Evolutionary conservation across 2,329 filamentous ascomycete genomes (phyloP), one percentile per base, ranked within the genome.

Genomic region (Alternaria gaisen): DNA sequence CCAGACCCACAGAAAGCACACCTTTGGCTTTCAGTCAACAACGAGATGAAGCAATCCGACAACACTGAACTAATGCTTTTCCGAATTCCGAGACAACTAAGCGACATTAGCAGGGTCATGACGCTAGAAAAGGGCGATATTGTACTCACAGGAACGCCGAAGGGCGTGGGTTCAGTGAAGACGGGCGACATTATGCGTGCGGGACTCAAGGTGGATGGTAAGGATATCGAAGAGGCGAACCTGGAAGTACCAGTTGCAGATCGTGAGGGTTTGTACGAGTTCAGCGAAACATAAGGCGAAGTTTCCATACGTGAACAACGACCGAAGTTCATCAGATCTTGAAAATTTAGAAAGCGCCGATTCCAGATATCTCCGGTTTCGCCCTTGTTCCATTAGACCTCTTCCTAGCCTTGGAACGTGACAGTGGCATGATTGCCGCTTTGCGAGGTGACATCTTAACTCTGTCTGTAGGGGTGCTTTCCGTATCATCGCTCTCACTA

Each of bases 41-140:
- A 88, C 66, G 83, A 91, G 78, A 82, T 88, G 70, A 89, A 87
- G 77, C 95, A 99, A 83, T 84, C 87, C 46, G 95, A 97, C 79
- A 95, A 88, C 53, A 97, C 95, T n/a, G 89, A 91, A 70, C 83
- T 98, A 74, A 97, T 99, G 92, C 86, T 99, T 60, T 97, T 97
- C 85, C 86, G 87, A 59, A 95, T 99, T 73, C 94, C 94, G 22
- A 85, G 92, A 69, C 89, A 97, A 66, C 80, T 99, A 74, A 91
- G 90, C 73, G 93, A 97, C 82, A 97, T 99, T 76, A 95, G 92
- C 67, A 90, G 90, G 77, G 94, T 98, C 59, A 97, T 98, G 93
- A 93, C 93, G 9, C 84, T 99, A 60, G 90, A 97, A 80, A 88
- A 91, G 73, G 95, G 94, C 50, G 95, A 99, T 79, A 89, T 99